Base-by-base conservation (phyloP, 805 yeast genomes). In the Wickerhamiella kurtzmanii region DNA sequence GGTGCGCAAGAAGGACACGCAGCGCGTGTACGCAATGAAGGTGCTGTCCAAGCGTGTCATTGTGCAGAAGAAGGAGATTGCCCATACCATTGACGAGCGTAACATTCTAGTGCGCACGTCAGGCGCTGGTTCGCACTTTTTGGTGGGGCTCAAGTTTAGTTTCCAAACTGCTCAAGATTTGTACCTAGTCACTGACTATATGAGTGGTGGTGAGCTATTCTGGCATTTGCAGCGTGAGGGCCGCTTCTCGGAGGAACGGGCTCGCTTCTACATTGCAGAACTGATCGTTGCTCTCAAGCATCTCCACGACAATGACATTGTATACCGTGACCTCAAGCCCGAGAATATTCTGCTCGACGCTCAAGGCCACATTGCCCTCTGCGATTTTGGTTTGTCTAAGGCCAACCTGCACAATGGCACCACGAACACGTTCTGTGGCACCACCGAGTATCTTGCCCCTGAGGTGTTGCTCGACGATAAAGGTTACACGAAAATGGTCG, bases 401-500 rank as follows among this genome's bases (percentile, higher is more conserved):
- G 96, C 96, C 22, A 92, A 88, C 61, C 68, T 89, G 54, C 72
- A 83, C 48, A 77, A 80, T 46, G 78, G 73, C 53, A 84, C 85
- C 48, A 87, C 96, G 37, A 92, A 89, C 64, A 92, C 98, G 0
- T 92, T 92, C 59, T 92, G 98, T 66, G 98, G 98, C 49, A 92
- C 98, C 18, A 92, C 98, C 4, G 98, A 92, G 68, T 92, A 92
- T 64, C 72, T 92, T 53, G 98, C 98, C 0, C 98, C 98, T 2
- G 98, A 92, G 65, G 94, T 92, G 16, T 71, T 92, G 55, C 72
- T 92, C 46, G 97, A 92, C 67, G 98, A 92, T 64, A 76, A 84
- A 46, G 98, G 98, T 16, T 92, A 92, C 68, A 92, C 97, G 36
- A 87, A 88, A 65, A 89, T 92, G 97, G 98, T 92, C 51, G 98